A percentile compares a stretch with the other conserved stretches of the same genome.
Evolutionary conservation across 805 yeast species (phyloP).

Genomic region (Starmerella sirachaensis): DNA sequence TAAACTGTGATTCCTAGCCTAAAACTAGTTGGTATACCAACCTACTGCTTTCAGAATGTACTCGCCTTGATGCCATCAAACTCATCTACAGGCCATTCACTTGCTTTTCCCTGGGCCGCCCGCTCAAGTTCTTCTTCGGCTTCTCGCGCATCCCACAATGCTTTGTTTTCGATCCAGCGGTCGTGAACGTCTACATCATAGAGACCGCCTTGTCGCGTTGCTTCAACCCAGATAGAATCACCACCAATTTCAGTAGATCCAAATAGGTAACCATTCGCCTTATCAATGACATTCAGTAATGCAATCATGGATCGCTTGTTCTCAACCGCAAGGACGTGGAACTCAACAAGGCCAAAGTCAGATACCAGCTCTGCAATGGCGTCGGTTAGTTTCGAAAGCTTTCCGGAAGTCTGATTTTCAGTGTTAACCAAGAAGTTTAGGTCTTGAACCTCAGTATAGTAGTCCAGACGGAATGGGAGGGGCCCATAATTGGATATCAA

Average conservation of each 20-base stretch:
- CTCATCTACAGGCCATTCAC: slow-evolving; percentile 32
- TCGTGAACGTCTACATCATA: slow-evolving; percentile 68
- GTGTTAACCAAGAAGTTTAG: slow-evolving; percentile 53
- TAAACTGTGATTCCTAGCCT: neutral
- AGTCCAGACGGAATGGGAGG: slow-evolving; percentile 66
- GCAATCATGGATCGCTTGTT: slow-evolving; percentile 87
- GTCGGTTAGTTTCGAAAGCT: slow-evolving; percentile 48
- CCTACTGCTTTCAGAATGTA: neutral
- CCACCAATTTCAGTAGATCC: slow-evolving; percentile 93
- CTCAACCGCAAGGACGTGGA: slow-evolving; percentile 81
- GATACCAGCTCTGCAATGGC: slow-evolving; percentile 72
- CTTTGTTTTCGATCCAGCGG: slow-evolving; percentile 85
- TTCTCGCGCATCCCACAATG: slow-evolving; percentile 56
- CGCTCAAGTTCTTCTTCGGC: slow-evolving; percentile 23
- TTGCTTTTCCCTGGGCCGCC: slow-evolving; percentile 60
- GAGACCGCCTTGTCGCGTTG: slow-evolving; percentile 64
- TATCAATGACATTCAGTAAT: slow-evolving; percentile 64
- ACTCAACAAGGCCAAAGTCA: slow-evolving; percentile 77
- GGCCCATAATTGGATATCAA: slow-evolving; percentile 63
- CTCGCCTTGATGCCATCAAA: slow-evolving; percentile 15
- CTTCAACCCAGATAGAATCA: slow-evolving; percentile 97
- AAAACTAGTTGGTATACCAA: neutral
- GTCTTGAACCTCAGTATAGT: slow-evolving; percentile 87
- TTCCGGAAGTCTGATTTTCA: slow-evolving; percentile 39
- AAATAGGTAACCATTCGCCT: slow-evolving; percentile 84